A percentile compares a stretch with the other conserved stretches of the same genome.
phyloP scores from a whole-genome alignment of 495 filamentous ascomycete species.

The Penicillium dipodomyicola region DNA sequence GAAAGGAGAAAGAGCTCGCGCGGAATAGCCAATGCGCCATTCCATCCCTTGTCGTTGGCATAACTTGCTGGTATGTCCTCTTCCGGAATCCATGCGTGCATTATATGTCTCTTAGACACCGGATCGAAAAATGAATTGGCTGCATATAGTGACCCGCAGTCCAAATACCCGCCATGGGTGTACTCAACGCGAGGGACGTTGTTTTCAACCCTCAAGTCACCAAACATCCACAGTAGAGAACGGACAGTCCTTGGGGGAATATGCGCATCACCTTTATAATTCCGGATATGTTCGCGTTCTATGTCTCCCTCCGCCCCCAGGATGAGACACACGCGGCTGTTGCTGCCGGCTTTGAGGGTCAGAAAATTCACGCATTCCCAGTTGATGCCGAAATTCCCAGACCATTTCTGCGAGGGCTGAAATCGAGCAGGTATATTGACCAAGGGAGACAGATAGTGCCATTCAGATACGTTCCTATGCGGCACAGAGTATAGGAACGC shows the following conservation, averaged over 20 bases:
- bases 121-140: slow-evolving; percentile 22
- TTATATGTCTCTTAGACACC: slow-evolving; percentile 12
- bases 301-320: slow-evolving; percentile 19
- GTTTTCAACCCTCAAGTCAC: background rate
- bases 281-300: background rate
- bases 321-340: slow-evolving; percentile 13
- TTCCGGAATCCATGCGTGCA: slow-evolving; percentile 20
- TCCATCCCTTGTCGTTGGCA: slow-evolving; percentile 18
- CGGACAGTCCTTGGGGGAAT: slow-evolving; percentile 10
- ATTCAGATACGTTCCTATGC: background rate
- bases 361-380: slow-evolving; percentile 22
- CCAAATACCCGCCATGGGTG: slow-evolving; percentile 17
- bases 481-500: slow-evolving; percentile 13
- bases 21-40: slow-evolving; percentile 17
- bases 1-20: slow-evolving; percentile 9
- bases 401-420: slow-evolving; percentile 15
- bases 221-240: slow-evolving; percentile 22
- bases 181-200: slow-evolving; percentile 2
- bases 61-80: slow-evolving; percentile 17
- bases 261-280: background rate
- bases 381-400: slow-evolving; percentile 19
- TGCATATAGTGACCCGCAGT: slow-evolving; percentile 20
- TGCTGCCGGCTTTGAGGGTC: slow-evolving; percentile 3
- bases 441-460: background rate
- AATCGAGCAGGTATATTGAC: background rate